A percentile compares a stretch with the other conserved stretches of the same genome.
Conservation (phyloP, 1,284 basidiomycete genomes). For the Tilletia horrida region DNA sequence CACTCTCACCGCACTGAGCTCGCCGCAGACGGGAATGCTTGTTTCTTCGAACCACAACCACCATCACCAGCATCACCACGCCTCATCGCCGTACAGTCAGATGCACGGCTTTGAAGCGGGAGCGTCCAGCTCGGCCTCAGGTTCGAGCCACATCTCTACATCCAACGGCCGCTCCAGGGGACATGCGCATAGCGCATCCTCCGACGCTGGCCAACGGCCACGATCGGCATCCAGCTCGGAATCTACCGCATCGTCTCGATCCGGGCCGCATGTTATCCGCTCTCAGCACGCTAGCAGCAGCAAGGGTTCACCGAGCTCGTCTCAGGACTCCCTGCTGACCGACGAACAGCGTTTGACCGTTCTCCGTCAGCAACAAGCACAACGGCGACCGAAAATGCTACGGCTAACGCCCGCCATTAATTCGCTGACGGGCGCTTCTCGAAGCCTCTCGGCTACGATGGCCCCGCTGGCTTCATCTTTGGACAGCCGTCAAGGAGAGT, state of each 20-base stretch:
- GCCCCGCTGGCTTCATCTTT: not conserved
- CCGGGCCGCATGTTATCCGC: not conserved
- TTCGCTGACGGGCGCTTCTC: not conserved
- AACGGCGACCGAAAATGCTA: slow-evolving; percentile 11
- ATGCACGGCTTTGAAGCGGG: slow-evolving; percentile 16
- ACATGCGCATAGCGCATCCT: not conserved
- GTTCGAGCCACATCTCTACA: not conserved
- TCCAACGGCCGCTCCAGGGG: not conserved
- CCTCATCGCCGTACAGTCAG: slow-evolving; percentile 13
- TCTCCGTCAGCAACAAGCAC: slow-evolving; percentile 14
- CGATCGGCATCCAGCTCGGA: not conserved
- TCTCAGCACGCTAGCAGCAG: not conserved
- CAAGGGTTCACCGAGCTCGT: too few relatives aligned
- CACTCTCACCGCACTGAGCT: not conserved
- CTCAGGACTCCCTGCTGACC: not conserved
- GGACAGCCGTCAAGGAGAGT: not conserved
- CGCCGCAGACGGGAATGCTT: slow-evolving; percentile 16
- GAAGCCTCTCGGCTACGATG: not conserved
- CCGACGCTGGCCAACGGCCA: not conserved
- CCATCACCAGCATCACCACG: slow-evolving; percentile 10
- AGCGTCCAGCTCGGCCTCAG: not conserved
- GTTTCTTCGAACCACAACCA: slow-evolving; percentile 11
- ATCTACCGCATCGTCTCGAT: not conserved
- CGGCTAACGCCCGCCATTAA: slow-evolving; percentile 4
- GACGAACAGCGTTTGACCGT: slow-evolving; percentile 1